Evolutionary conservation across 2,329 filamentous ascomycete genomes (phyloP).

Genomic region (Colletotrichum brevisporum): DNA sequence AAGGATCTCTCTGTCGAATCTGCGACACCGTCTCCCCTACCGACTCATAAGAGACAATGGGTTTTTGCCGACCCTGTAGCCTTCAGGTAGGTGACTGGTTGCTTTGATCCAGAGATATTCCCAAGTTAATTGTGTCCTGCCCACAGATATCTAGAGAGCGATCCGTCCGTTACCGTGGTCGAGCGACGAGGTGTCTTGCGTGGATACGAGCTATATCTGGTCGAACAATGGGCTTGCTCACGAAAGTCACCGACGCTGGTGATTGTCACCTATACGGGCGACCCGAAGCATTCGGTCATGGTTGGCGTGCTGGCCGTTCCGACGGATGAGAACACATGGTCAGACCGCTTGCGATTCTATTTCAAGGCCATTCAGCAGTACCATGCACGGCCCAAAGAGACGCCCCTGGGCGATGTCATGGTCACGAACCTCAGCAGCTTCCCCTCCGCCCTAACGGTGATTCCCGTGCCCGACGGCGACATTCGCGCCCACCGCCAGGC

Average conservation of each 20-base stretch:
- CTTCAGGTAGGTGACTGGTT: conserved; percentile 59
- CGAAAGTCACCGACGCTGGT: conserved; percentile 90
- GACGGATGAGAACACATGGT: conserved; percentile 84
- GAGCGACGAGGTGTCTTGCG: conserved; percentile 78
- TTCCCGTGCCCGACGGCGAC: conserved; percentile 89
- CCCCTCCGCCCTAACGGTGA: conserved; percentile 92
- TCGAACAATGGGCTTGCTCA: conserved; percentile 98
- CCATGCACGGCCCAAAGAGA: conserved; percentile 87
- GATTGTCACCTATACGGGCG: conserved; percentile 93
- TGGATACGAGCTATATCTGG: conserved; percentile 93
- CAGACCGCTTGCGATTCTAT: conserved; percentile 82
- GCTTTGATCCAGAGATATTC: background rate
- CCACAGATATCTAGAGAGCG: conserved; percentile 84
- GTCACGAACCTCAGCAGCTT: conserved; percentile 95
- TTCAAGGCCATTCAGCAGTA: conserved; percentile 89
- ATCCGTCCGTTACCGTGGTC: conserved; percentile 80
- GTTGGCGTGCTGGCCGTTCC: conserved; percentile 88
- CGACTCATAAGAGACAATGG: conserved; percentile 59
- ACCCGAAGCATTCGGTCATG: conserved; percentile 81
- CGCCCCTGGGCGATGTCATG: conserved; percentile 87
- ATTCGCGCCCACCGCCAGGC: conserved; percentile 82
- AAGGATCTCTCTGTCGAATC: conserved; percentile 35
- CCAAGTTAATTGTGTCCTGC: conserved; percentile 11
- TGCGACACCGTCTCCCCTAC: conserved; percentile 40
- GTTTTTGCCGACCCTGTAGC: conserved; percentile 73